phyloP scores from a whole-genome alignment of 192 early-diverging fungal genomes.

The Podila minutissima region DNA sequence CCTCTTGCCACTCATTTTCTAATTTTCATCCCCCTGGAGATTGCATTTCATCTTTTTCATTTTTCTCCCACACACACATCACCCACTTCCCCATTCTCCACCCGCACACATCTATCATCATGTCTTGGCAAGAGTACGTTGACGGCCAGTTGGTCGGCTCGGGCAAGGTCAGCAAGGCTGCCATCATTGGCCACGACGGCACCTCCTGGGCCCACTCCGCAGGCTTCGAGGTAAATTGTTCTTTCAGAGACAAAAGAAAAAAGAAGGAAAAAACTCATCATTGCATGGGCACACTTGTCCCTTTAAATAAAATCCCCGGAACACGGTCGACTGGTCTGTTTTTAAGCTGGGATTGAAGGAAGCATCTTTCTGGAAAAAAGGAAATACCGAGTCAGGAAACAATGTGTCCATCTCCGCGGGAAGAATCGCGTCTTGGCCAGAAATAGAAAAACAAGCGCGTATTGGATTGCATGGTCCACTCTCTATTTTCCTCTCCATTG shows the following conservation, averaged over 20 bases:
- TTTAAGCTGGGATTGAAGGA: too few species aligned
- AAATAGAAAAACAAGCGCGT: too few species aligned
- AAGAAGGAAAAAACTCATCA: too few species aligned
- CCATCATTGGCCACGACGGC: constrained; percentile 88
- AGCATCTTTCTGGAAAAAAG: too few species aligned
- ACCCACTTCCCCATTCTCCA: constrained; percentile 5
- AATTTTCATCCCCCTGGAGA: neutral
- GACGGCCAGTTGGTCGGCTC: constrained; percentile 82
- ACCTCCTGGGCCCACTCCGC: constrained; percentile 82
- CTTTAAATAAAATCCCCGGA: neutral
- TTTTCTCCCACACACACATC: constrained; percentile 11
- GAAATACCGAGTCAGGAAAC: too few species aligned
- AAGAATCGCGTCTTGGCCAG: too few species aligned
- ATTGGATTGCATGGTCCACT: too few species aligned
- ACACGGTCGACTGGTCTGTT: neutral
- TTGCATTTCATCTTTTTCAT: constrained; percentile 18
- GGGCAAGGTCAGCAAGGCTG: constrained; percentile 75
- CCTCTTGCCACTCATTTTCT: neutral
- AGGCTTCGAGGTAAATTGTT: constrained; percentile 72
- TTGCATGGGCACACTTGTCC: too few species aligned
- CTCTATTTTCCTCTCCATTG: too few species aligned
- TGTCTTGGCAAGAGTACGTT: constrained; percentile 88
- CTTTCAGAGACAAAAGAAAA: neutral
- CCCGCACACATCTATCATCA: constrained; percentile 44
- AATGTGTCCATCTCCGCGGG: too few species aligned